Conservation (phyloP, 495 filamentous ascomycete species). For the Delitschia confertaspora region DNA sequence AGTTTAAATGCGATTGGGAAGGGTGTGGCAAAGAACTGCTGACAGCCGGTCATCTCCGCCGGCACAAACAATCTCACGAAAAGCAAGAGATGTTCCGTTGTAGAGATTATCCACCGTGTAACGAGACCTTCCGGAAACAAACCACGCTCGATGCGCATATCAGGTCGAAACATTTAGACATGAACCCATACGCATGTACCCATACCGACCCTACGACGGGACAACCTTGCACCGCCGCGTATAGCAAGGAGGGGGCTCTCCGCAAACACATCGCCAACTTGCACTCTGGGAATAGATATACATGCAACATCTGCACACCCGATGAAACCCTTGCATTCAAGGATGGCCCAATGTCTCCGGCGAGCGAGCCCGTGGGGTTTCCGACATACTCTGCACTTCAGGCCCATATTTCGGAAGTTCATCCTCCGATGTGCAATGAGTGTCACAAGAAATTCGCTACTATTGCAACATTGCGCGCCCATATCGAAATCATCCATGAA, state of each 20-base stretch:
- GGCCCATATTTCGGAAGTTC: conserved; percentile 58
- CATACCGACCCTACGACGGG: conserved; percentile 48
- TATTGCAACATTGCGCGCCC: conserved; percentile 51
- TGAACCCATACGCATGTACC: conserved; percentile 58
- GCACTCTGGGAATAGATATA: conserved; percentile 46
- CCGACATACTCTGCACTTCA: conserved; percentile 60
- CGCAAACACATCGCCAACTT: conserved; percentile 59
- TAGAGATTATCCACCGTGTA: conserved; percentile 62
- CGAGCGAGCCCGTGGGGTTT: conserved; percentile 47
- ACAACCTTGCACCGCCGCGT: conserved; percentile 55
- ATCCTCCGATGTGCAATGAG: conserved; percentile 64
- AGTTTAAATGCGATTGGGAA: conserved; percentile 58
- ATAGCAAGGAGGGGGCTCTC: conserved; percentile 60
- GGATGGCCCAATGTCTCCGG: background rate
- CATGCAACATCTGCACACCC: conserved; percentile 62
- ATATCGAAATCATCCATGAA: conserved; percentile 32
- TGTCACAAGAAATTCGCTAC: conserved; percentile 58
- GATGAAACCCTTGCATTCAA: conserved; percentile 24
- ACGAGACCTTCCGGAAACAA: conserved; percentile 77
- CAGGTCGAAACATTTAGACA: conserved; percentile 56
- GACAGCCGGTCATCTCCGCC: conserved; percentile 59
- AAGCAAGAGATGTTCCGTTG: conserved; percentile 41
- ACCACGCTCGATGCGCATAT: conserved; percentile 80
- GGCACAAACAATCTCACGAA: conserved; percentile 37
- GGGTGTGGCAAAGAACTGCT: conserved; percentile 75